These are phyloP conservation scores for Lipomyces spencermartinsiae DNA, from an alignment of 805 yeast genomes.

Conservation along the genomic window DNA sequence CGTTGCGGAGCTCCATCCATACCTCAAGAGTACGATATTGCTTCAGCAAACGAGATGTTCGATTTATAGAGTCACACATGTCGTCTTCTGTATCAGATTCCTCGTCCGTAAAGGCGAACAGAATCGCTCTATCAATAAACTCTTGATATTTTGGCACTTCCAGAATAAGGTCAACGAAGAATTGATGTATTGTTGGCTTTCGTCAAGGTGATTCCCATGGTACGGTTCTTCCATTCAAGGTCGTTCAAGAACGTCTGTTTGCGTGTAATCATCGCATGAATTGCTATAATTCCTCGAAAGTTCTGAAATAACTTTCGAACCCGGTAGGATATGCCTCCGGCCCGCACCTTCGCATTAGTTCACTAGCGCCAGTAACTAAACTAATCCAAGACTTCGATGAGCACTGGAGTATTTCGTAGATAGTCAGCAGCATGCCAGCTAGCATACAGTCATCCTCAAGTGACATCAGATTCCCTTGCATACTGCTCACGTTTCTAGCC, in stretches of 20 bases:
- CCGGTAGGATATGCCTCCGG: constrained; percentile 17
- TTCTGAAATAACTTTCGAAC: constrained; percentile 2
- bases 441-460: constrained; percentile 13
- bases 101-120: constrained; percentile 6
- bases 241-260: neutral
- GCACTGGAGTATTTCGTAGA: constrained; percentile 18
- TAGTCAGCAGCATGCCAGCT: constrained; percentile 11
- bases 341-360: constrained; percentile 14
- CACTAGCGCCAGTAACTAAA: constrained; percentile 4
- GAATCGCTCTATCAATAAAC: constrained; percentile 7
- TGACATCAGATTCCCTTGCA: constrained; percentile 17
- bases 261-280: neutral
- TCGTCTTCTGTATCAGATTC: neutral
- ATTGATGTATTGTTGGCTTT: constrained; percentile 9
- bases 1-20: neutral
- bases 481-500: neutral
- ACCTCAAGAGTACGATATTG: constrained; percentile 2
- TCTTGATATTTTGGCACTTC: constrained; percentile 22
- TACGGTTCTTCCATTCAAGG: constrained; percentile 17
- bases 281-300: constrained; percentile 7
- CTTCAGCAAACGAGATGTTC: constrained; percentile 9
- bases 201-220: constrained; percentile 10
- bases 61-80: neutral
- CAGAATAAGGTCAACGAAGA: constrained; percentile 9
- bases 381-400: constrained; percentile 4